phyloP scores from a whole-genome alignment of 495 filamentous ascomycete species.

The Parmelia sp. region DNA sequence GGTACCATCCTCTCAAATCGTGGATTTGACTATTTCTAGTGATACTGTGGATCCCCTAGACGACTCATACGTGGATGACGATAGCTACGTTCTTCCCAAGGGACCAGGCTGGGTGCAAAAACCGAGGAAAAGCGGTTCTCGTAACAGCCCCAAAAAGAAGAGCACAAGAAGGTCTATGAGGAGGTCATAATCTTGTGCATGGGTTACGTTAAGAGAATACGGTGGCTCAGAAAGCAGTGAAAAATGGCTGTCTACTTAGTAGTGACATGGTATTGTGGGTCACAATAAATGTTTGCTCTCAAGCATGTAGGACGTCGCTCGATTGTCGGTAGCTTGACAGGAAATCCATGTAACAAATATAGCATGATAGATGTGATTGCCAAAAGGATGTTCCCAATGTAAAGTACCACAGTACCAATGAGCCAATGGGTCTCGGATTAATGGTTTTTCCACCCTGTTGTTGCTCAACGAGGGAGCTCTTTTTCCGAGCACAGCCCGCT shows the following conservation, averaged over 20 bases:
- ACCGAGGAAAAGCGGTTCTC: conserved; percentile 12
- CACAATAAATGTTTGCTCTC: background rate
- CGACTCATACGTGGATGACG: conserved; percentile 29
- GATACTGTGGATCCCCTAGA: conserved; percentile 32
- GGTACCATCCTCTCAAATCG: conserved; percentile 28
- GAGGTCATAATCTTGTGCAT: background rate
- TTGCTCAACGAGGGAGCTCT: too few species aligned
- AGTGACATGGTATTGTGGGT: background rate
- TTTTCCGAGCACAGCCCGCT: conserved; percentile 14
- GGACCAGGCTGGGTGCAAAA: conserved; percentile 39
- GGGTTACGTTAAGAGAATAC: background rate
- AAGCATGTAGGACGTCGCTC: background rate
- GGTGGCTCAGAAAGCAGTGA: background rate
- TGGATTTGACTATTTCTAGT: conserved; percentile 43
- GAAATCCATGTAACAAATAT: background rate
- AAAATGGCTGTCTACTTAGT: background rate
- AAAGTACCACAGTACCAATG: too few species aligned
- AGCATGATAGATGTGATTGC: background rate
- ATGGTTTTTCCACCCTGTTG: background rate
- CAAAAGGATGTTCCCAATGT: too few species aligned
- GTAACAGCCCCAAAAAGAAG: conserved; percentile 2
- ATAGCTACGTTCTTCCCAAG: conserved; percentile 31
- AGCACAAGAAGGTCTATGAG: conserved; percentile 1
- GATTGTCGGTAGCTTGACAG: background rate
- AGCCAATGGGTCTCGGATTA: too few species aligned